Conservation (phyloP, 1,139 yeast genomes). For the Meyerozyma elateridarum region DNA sequence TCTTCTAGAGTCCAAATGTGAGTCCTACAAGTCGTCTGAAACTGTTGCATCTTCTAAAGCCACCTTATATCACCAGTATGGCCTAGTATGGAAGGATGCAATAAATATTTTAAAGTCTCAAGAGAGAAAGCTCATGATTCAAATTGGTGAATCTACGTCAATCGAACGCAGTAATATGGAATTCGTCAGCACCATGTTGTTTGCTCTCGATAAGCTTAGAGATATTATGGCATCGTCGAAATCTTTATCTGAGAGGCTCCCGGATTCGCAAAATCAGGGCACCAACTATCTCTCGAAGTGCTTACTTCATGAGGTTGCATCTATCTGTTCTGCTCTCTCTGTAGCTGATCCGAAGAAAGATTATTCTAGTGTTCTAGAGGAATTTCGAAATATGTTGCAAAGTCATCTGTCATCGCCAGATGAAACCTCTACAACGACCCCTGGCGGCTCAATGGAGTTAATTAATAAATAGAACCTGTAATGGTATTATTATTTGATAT, state of each 20-base stretch:
- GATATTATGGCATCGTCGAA: too few relatives aligned
- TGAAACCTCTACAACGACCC: not conserved
- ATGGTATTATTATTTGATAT: too few relatives aligned
- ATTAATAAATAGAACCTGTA: too few relatives aligned
- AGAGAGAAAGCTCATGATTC: conserved; percentile 22
- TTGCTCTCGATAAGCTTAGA: not conserved
- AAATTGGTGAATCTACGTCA: conserved; percentile 14
- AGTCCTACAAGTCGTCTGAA: conserved; percentile 19
- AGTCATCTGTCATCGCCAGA: not conserved
- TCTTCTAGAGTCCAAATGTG: conserved; percentile 25
- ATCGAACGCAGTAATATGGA: not conserved
- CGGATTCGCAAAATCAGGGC: too few relatives aligned
- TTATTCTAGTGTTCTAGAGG: not conserved
- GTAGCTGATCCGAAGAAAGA: not conserved
- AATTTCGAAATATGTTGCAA: not conserved
- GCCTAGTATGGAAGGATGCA: conserved; percentile 36
- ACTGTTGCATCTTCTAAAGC: conserved; percentile 24
- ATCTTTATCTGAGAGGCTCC: too few relatives aligned
- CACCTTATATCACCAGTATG: conserved; percentile 25
- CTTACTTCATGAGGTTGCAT: conserved; percentile 1
- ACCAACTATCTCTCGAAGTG: not conserved
- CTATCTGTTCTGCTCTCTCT: not conserved
- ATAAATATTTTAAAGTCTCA: conserved; percentile 24
- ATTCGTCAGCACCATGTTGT: not conserved
- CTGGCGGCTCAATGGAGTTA: too few relatives aligned